Evolutionary conservation across 2,329 filamentous ascomycete genomes (phyloP), one percentile per base, ranked within the genome.

Genomic region (Trichophyton rubrum): DNA sequence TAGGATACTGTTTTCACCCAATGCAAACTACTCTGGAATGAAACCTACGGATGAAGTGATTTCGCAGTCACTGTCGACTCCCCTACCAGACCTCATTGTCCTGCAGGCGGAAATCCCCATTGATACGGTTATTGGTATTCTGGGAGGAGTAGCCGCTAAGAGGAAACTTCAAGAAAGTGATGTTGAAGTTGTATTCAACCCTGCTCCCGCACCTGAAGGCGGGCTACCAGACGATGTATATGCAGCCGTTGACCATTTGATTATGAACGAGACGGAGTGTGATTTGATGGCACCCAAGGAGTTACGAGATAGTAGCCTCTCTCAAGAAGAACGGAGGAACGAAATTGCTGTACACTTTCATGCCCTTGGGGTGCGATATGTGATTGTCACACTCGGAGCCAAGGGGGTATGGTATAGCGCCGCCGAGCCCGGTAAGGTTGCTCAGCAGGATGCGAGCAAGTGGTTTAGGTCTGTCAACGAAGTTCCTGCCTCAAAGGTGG

Each of bases 201-300:
- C 91, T 15, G 91, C 91, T 2, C 90, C 91, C 15, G 91, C 91
- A 8, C 87, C 88, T 3, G 90, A 90, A 2, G 80, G 85, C 51
- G 73, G 76, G 7, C 74, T 96, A 2, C 90, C 89, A 0, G 77
- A 78, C 0, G 79, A 82, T 30, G 84, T 83, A 7, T 93, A 88
- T 70, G 67, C 71, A 5, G 82, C 82, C 0, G 80, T 96, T 35
- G 84, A 85, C 47, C 89, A 95, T 68, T 78, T 96, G 49, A 83
- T 96, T 58, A 82, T 96, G 67, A 96, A 97, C 69, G 91, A 96
- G 77, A 93, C 87, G 0, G 91, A 96, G 76, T 89, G 90, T 1
- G 82, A 85, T 7, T 82, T 91, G 57, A 80, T 95, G 60, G 85
- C 83, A 0, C 83, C 82, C 1, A 77, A 77, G 60, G 67, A 72